Evolutionary conservation across 352 stramenopile species (phyloP).

Genomic region (Elongisporangium anandrum): DNA sequence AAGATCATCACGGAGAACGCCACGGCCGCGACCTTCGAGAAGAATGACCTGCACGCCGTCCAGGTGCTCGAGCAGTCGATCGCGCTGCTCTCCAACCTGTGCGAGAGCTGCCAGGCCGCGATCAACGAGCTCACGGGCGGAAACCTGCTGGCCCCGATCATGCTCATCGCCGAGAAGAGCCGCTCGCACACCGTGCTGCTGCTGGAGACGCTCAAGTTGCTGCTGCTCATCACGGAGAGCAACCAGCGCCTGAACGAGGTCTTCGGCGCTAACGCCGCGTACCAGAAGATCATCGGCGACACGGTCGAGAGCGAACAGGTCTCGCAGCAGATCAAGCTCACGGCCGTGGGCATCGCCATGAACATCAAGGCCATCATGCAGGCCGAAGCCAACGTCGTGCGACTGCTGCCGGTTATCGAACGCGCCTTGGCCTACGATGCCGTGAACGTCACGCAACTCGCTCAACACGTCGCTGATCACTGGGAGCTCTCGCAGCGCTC

Average conservation of each 20-base stretch:
- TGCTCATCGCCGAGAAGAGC: slow-evolving; percentile 60
- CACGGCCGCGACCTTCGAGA: slow-evolving; percentile 43
- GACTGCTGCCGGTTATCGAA: slow-evolving; percentile 66
- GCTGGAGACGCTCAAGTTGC: slow-evolving; percentile 73
- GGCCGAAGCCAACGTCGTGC: slow-evolving; percentile 59
- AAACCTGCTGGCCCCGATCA: slow-evolving; percentile 66
- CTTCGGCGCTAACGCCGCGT: slow-evolving; percentile 48
- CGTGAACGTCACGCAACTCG: slow-evolving; percentile 66
- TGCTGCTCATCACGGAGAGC: slow-evolving; percentile 79
- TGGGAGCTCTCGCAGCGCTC: slow-evolving; percentile 54
- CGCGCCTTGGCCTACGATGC: slow-evolving; percentile 75
- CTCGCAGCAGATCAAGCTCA: slow-evolving; percentile 39
- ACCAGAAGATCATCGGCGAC: slow-evolving; percentile 64
- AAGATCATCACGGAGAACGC: slow-evolving; percentile 66
- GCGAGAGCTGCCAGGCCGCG: slow-evolving; percentile 73
- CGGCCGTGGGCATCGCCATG: slow-evolving; percentile 74
- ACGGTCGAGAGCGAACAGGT: slow-evolving; percentile 58
- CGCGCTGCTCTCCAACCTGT: slow-evolving; percentile 74
- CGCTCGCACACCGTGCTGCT: slow-evolving; percentile 50
- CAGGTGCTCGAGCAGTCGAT: slow-evolving; percentile 81
- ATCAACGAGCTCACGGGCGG: slow-evolving; percentile 81
- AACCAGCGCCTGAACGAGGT: slow-evolving; percentile 75
- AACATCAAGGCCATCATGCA: slow-evolving; percentile 77
- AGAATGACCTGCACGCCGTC: slow-evolving; percentile 58
- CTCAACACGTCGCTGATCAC: slow-evolving; percentile 60